Evolutionary conservation across 805 yeast species (phyloP).

Genomic region (Ogataea thermomethanolica): DNA sequence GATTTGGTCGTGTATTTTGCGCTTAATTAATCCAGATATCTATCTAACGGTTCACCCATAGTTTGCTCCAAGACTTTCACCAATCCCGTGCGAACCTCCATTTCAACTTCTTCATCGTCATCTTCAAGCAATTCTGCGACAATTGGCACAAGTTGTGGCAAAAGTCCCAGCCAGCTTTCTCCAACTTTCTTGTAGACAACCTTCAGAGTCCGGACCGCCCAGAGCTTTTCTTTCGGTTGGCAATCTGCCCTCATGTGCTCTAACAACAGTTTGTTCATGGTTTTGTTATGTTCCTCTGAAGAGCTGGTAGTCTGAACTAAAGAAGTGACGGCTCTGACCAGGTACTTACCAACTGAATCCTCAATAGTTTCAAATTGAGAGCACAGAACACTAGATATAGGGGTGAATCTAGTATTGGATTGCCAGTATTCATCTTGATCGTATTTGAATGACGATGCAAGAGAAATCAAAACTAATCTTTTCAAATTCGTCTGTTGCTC

Average conservation of each 20-base stretch:
- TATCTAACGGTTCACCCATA: slow-evolving; percentile 91
- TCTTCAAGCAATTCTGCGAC: slow-evolving; percentile 95
- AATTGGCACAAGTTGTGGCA: slow-evolving; percentile 93
- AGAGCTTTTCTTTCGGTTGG: slow-evolving; percentile 56
- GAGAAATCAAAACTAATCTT: slow-evolving; percentile 68
- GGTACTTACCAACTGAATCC: slow-evolving; percentile 68
- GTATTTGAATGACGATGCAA: slow-evolving; percentile 77
- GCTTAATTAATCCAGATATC: slow-evolving; percentile 48
- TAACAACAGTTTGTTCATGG: slow-evolving; percentile 59
- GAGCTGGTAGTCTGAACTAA: slow-evolving; percentile 65
- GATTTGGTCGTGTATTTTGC: background rate
- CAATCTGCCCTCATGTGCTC: slow-evolving; percentile 66
- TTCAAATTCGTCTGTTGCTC: slow-evolving; percentile 54
- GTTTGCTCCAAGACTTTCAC: slow-evolving; percentile 90
- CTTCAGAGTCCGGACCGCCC: slow-evolving; percentile 80
- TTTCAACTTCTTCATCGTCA: slow-evolving; percentile 89
- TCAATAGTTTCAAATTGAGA: slow-evolving; percentile 67
- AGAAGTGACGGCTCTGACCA: slow-evolving; percentile 76
- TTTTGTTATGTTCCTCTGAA: slow-evolving; percentile 67
- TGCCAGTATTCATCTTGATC: slow-evolving; percentile 97
- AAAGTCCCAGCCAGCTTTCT: slow-evolving; percentile 85
- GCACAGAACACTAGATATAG: slow-evolving; percentile 59
- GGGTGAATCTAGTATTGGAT: slow-evolving; percentile 76
- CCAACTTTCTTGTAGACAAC: slow-evolving; percentile 86
- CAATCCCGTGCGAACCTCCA: slow-evolving; percentile 84